Conservation (phyloP, 1,284 basidiomycete species). For the Irpex sp. region DNA sequence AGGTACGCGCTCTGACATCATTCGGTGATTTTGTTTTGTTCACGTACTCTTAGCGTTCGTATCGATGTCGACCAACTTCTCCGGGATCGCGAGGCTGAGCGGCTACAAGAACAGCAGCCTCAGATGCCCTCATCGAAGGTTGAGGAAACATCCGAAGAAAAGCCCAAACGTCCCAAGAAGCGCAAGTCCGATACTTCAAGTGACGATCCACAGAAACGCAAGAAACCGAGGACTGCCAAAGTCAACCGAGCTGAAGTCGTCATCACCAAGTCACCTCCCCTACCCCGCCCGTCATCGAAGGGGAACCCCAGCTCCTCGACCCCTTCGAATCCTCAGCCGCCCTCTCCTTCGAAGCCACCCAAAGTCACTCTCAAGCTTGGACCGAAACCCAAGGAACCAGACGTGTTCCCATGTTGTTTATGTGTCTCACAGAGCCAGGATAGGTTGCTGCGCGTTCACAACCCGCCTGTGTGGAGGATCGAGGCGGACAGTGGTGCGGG, state of each 20-base stretch:
- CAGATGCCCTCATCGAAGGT: not conserved
- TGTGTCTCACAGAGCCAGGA: constrained; percentile 58
- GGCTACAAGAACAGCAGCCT: constrained; percentile 14
- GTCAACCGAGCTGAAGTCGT: constrained; percentile 12
- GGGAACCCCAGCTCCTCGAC: not conserved
- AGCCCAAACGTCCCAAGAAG: constrained; percentile 26
- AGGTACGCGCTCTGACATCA: constrained; percentile 45
- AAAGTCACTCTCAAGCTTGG: constrained; percentile 58
- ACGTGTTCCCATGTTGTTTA: constrained; percentile 73
- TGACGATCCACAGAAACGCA: constrained; percentile 24
- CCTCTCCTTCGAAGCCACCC: constrained; percentile 26
- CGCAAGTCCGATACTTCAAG: constrained; percentile 29
- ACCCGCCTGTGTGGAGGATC: constrained; percentile 51
- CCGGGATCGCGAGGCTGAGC: constrained; percentile 51
- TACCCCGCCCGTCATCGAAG: constrained; percentile 27
- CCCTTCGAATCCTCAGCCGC: not conserved
- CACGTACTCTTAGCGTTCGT: constrained; percentile 57
- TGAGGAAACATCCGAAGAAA: constrained; percentile 8
- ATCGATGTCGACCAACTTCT: constrained; percentile 87
- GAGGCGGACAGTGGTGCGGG: constrained; percentile 36
- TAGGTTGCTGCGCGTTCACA: constrained; percentile 64
- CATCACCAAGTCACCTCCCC: constrained; percentile 10
- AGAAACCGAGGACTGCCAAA: constrained; percentile 25
- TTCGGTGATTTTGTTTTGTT: not conserved
- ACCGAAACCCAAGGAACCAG: constrained; percentile 51